A percentile compares a stretch with the other conserved stretches of the same genome.
Conservation (phyloP, 2,329 filamentous ascomycete species). For the Xylaria sp. region DNA sequence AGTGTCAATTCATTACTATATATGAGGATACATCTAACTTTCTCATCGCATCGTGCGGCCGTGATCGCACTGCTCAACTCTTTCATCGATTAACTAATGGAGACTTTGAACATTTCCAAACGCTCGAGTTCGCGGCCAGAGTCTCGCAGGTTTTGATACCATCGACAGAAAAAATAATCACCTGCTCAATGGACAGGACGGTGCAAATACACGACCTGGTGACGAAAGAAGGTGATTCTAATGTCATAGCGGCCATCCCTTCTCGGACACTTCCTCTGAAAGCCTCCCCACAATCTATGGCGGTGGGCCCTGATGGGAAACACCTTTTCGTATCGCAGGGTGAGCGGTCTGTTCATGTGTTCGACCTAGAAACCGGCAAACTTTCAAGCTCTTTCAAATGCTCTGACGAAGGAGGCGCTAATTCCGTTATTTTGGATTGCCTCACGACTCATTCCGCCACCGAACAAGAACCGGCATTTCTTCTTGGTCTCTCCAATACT, state of each 20-base stretch:
- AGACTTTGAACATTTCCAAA: conserved; percentile 83
- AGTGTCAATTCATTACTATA: conserved; percentile 84
- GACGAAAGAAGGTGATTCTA: conserved; percentile 70
- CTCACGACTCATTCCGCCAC: conserved; percentile 71
- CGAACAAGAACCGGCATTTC: conserved; percentile 68
- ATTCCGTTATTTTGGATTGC: conserved; percentile 85
- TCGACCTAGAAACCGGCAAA: conserved; percentile 74
- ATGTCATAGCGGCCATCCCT: conserved; percentile 79
- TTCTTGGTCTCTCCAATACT: conserved; percentile 90
- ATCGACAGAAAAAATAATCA: conserved; percentile 78
- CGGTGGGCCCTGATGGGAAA: conserved; percentile 70
- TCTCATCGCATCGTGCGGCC: conserved; percentile 82
- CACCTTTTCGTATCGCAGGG: conserved; percentile 68
- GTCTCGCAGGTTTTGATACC: conserved; percentile 81
- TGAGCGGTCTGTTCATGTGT: conserved; percentile 70
- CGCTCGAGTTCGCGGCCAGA: conserved; percentile 89
- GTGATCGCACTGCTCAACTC: conserved; percentile 94
- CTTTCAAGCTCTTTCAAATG: conserved; percentile 81
- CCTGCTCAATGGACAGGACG: conserved; percentile 88
- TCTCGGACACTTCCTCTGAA: conserved; percentile 83
- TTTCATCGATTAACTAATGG: conserved; percentile 71
- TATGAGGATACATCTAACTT: conserved; percentile 69
- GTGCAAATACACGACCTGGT: conserved; percentile 84
- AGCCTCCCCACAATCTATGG: conserved; percentile 86
- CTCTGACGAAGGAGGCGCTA: conserved; percentile 79